Evolutionary conservation across 805 yeast species (phyloP).

Genomic region (Nakazawaea wickerhamii): DNA sequence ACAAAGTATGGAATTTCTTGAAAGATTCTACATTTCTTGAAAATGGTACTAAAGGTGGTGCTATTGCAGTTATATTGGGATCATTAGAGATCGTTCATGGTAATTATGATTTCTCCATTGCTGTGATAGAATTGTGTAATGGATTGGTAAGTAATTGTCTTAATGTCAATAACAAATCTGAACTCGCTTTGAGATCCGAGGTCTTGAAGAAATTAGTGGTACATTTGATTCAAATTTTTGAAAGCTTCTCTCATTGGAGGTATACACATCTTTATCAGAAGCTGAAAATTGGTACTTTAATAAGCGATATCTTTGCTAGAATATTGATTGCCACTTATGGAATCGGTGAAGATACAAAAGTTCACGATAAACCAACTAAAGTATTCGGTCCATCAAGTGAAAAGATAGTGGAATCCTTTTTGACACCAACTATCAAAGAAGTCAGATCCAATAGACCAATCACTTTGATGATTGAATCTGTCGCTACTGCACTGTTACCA

Average conservation of each 20-base stretch:
- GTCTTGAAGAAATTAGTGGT: constrained; percentile 49
- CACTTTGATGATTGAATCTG: constrained; percentile 40
- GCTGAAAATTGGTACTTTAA: constrained; percentile 51
- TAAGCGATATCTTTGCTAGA: constrained; percentile 49
- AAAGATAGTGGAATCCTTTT: constrained; percentile 49
- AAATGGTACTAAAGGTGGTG: constrained; percentile 58
- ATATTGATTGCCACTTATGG: constrained; percentile 52
- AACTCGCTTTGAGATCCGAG: constrained; percentile 42
- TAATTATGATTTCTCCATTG: constrained; percentile 56
- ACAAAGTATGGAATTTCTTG: constrained; percentile 76
- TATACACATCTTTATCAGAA: constrained; percentile 53
- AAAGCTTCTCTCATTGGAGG: constrained; percentile 67
- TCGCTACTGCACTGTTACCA: constrained; percentile 30
- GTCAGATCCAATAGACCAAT: constrained; percentile 53
- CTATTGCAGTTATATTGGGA: constrained; percentile 56
- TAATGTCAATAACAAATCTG: constrained; percentile 29
- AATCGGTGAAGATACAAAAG: constrained; percentile 33
- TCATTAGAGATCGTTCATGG: constrained; percentile 69
- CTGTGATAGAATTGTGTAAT: constrained; percentile 51
- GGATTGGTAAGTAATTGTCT: constrained; percentile 48
- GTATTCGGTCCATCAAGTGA: constrained; percentile 48
- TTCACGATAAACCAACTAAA: constrained; percentile 36
- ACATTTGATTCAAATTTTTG: constrained; percentile 65
- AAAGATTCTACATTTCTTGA: constrained; percentile 62
- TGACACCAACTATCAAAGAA: constrained; percentile 44